Evolutionary conservation across 2,329 filamentous ascomycete species (phyloP), one percentile per base, ranked within the genome.

Genomic region (Thermothelomyces thermophilus): DNA sequence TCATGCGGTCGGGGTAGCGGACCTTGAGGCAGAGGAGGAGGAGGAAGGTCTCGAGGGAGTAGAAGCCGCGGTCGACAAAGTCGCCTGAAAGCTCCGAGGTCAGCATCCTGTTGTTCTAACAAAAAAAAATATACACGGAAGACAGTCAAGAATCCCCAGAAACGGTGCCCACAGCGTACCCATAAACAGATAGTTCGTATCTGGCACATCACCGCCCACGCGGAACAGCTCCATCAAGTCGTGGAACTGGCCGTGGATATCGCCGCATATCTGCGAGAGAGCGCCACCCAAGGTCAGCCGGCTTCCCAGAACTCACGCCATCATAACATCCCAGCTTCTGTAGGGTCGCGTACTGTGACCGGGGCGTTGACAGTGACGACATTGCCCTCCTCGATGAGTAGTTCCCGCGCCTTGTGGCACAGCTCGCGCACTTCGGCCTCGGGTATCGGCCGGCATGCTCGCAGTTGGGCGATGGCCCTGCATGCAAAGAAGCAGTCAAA

Each of bases 101-200:
- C n/a, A n/a, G n/a, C n/a, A n/a, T n/a, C n/a, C n/a, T n/a, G n/a
- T n/a, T n/a, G n/a, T n/a, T 17, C 5, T n/a, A 28, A 17, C 17
- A 10, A 16, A n/a, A n/a, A n/a, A n/a, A n/a, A n/a, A n/a, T n/a
- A n/a, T n/a, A n/a, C n/a, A n/a, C n/a, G n/a, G n/a, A n/a, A n/a
- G n/a, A n/a, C n/a, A n/a, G n/a, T n/a, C n/a, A n/a, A n/a, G n/a
- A n/a, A n/a, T n/a, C n/a, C n/a, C n/a, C 5, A 35, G 33, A 3
- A 22, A 40, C 22, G 40, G 13, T 20, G 7, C 39, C 26, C 9
- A 30, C 8, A 5, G 9, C 70, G 40, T 74, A 87, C 85, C 90
- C 89, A 96, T 95, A 71, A 96, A 96, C 3, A 96, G 80, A 68
- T 96, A 96, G 65, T 95, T 95, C 28, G 90, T 96, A 64, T 96